Evolutionary conservation across 176 grass and related monocot species (phyloP), one percentile per base, ranked within the genome.

Genomic region (Raddia guianensis): DNA sequence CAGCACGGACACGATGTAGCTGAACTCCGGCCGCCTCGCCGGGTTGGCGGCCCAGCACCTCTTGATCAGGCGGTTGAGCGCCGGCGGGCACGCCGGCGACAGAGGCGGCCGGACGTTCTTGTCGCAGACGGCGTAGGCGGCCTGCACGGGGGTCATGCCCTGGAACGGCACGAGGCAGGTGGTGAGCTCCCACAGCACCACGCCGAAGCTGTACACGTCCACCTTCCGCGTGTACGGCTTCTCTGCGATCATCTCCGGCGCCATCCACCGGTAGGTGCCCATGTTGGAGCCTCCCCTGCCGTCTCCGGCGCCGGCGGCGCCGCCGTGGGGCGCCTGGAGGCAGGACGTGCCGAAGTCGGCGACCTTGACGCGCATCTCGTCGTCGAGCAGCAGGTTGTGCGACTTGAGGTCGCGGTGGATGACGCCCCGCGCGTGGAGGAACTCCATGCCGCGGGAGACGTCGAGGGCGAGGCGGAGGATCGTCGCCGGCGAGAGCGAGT

Each of bases 181-280:
- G 2, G 91, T 93, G 50, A 93, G 82, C 66, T 93, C 88, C 88
- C 91, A 93, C 32, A 90, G 63, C 53, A 93, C 88, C 45, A 93
- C 72, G 7, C 91, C 91, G 47, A 93, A 93, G 75, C 88, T 93
- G 59, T 93, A 93, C 20, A 93, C 88, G 33, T 93, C 91, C 9
- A 93, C 91, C 82, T 93, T 93, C 49, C 88, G 80, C 12, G 87
- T 93, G 61, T 83, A 93, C 33, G 91, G 87, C 80, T 85, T 93
- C 49, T 93, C 87, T 68, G 79, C 78, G 54, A 88, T 51, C 91
- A 93, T 93, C 72, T 93, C 82, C 8, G 88, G 91, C n/a, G 85
- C 91, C 91, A 93, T 93, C 91, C 91, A 93, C 15, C 91, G 63
- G 55, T 93, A 93, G 9, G 88, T 93, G 32, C 91, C 91, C 91